Conservation (phyloP, 1,284 basidiomycete genomes). For the Pseudozyma sp. region DNA sequence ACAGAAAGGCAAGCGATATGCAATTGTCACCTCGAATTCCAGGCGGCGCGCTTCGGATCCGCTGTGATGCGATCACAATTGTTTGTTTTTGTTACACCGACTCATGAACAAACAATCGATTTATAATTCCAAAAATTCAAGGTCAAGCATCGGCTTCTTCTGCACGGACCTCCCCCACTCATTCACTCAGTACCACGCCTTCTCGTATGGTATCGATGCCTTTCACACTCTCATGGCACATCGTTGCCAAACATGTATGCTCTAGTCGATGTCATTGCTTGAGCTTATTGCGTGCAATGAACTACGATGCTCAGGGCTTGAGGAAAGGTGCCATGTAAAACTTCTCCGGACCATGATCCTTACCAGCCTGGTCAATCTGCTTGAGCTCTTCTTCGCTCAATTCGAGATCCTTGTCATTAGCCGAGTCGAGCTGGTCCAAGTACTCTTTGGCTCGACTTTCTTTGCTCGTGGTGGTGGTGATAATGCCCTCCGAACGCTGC, state of each 20-base stretch:
- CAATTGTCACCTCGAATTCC: slow-evolving; percentile 18
- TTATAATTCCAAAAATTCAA: no score
- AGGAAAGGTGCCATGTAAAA: slow-evolving; percentile 48
- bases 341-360: slow-evolving; percentile 42
- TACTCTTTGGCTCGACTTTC: slow-evolving; percentile 45
- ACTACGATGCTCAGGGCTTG: slow-evolving; percentile 8
- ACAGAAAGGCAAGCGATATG: neutral
- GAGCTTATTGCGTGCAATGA: neutral
- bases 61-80: slow-evolving; percentile 31
- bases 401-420: slow-evolving; percentile 28
- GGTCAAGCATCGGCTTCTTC: no score
- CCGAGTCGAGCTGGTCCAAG: slow-evolving; percentile 40
- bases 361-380: slow-evolving; percentile 51
- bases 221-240: no score
- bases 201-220: neutral
- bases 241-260: no score
- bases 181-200: neutral
- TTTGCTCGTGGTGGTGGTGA: slow-evolving; percentile 54
- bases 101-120: no score
- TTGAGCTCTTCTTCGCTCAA: slow-evolving; percentile 42
- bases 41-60: slow-evolving; percentile 37
- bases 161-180: neutral
- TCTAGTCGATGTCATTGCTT: neutral
- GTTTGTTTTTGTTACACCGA: neutral
- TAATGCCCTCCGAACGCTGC: slow-evolving; percentile 52